Evolutionary conservation across 163 green algal species (phyloP).

Genomic region (Scenedesmus sp.): DNA sequence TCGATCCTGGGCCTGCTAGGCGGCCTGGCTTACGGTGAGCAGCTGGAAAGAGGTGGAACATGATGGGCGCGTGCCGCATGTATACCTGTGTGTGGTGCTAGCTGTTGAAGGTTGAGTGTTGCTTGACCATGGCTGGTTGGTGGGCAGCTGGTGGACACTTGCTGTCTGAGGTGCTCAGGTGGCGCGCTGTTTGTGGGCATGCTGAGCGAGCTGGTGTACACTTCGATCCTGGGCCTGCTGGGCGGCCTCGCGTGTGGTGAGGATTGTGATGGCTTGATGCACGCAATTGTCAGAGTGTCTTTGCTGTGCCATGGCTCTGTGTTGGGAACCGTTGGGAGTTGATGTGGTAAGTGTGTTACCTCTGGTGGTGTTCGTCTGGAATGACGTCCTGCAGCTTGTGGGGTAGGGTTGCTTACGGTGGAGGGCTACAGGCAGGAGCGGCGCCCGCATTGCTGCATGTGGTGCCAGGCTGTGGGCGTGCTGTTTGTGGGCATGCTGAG

Average conservation of each 20-base stretch:
- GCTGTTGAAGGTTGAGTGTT: background rate
- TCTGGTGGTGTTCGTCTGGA: no score
- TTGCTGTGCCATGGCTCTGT: no score
- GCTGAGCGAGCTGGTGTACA: slow-evolving; percentile 22
- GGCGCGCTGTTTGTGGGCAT: slow-evolving; percentile 18
- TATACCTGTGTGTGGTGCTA: background rate
- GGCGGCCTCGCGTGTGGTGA: slow-evolving; percentile 16
- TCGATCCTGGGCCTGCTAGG: slow-evolving; percentile 47
- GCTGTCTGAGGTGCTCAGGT: no score
- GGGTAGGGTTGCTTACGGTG: no score
- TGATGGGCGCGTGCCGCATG: background rate
- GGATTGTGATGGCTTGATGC: background rate
- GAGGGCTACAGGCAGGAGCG: no score
- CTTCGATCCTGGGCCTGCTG: slow-evolving; percentile 13
- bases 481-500: slow-evolving; percentile 50
- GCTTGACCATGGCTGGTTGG: no score
- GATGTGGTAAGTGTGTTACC: no score
- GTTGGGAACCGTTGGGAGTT: no score
- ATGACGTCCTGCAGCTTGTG: no score
- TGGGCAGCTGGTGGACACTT: no score
- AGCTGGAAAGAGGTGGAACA: no score
- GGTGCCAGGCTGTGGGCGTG: background rate
- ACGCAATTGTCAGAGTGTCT: no score
- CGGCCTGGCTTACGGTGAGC: slow-evolving; percentile 43
- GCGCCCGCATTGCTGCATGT: background rate